Conservation (phyloP, 108 stramenopile genomes). For the Skeletonema costatum region DNA sequence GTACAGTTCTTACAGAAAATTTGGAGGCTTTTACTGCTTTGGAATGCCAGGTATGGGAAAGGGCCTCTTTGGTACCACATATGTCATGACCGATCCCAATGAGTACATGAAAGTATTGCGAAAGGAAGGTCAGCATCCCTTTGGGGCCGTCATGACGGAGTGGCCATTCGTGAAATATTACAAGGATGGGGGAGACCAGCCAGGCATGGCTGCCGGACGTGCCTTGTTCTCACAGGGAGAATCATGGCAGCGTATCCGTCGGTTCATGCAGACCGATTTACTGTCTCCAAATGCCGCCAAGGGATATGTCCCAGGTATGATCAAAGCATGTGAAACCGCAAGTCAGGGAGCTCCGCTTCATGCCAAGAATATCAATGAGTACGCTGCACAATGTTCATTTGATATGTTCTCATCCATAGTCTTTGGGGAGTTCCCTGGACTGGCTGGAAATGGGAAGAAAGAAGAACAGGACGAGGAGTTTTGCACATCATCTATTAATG, state of each 20-base stretch:
- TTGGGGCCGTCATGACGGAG: neutral
- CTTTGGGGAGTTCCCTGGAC: conserved; percentile 18
- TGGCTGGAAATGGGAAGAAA: conserved; percentile 7
- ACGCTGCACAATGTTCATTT: conserved; percentile 13
- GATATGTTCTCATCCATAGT: conserved; percentile 38
- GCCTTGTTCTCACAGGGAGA: conserved; percentile 11
- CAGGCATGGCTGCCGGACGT: neutral
- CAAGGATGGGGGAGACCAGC: neutral
- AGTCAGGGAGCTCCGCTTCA: neutral
- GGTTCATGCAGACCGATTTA: conserved; percentile 32
- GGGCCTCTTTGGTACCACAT: neutral
- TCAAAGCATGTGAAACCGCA: conserved; percentile 15
- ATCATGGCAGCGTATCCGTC: conserved; percentile 14
- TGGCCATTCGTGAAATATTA: neutral
- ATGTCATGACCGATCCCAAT: conserved; percentile 26
- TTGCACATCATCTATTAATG: too few species aligned
- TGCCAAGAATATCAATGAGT: conserved; percentile 19
- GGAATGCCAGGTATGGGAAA: neutral
- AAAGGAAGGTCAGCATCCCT: conserved; percentile 23
- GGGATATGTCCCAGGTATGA: conserved; percentile 27
- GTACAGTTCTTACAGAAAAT: neutral
- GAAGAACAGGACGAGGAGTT: conserved; percentile 9
- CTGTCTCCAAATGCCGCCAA: conserved; percentile 15
- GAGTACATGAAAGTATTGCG: conserved; percentile 31
- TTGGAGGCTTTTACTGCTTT: neutral